These are phyloP conservation scores for Kwoniella dendrophila DNA, from an alignment of 768 basidiomycete genomes.

Conservation along the genomic window DNA sequence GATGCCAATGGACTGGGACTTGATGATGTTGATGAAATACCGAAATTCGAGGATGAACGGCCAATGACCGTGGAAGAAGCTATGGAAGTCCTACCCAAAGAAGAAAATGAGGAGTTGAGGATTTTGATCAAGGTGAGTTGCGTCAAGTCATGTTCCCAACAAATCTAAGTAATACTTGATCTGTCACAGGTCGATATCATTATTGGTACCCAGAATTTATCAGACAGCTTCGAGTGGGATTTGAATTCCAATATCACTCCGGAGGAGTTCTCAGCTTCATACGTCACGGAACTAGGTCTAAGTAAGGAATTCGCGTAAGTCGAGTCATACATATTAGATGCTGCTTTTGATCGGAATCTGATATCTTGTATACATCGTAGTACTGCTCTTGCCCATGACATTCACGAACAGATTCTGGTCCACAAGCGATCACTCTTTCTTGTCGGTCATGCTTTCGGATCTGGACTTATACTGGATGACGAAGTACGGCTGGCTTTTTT, in stretches of 20 bases:
- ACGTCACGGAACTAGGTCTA: conserved; percentile 82
- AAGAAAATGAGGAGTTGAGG: conserved; percentile 79
- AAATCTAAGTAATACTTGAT: not conserved
- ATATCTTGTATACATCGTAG: conserved; percentile 56
- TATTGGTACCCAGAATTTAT: conserved; percentile 85
- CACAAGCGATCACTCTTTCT: conserved; percentile 91
- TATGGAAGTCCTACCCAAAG: conserved; percentile 58
- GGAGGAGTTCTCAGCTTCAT: conserved; percentile 87
- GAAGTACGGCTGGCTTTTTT: conserved; percentile 88
- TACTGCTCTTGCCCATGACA: conserved; percentile 91
- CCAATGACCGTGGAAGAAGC: conserved; percentile 63
- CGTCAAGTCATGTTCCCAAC: not conserved
- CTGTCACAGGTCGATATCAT: conserved; percentile 82
- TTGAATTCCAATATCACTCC: conserved; percentile 77
- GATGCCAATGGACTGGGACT: conserved; percentile 12
- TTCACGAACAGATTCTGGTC: conserved; percentile 89
- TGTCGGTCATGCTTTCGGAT: conserved; percentile 82
- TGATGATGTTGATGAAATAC: conserved; percentile 16
- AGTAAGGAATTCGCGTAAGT: conserved; percentile 88
- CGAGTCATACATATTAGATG: not conserved
- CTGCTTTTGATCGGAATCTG: not conserved
- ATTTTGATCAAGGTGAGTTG: conserved; percentile 81
- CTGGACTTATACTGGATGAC: conserved; percentile 77
- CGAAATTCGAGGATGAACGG: conserved; percentile 23
- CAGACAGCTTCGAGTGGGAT: conserved; percentile 99